phyloP scores from a whole-genome alignment of 148 eudicot genomes.

The Pharnaceum exiguum region DNA sequence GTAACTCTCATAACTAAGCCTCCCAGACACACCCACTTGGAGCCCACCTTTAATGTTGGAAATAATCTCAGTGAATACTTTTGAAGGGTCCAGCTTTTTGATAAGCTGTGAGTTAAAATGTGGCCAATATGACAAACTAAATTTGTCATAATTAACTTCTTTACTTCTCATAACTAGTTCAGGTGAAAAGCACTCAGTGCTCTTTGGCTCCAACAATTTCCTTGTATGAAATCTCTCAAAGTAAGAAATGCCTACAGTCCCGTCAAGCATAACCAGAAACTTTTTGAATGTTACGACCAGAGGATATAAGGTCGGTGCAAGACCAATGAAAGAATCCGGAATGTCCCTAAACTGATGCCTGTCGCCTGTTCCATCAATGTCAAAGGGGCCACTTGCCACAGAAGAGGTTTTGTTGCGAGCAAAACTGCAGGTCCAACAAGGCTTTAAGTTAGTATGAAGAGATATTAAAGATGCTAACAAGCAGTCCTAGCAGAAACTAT shows the following conservation, averaged over 20 bases:
- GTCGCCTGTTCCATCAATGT: conserved; percentile 35
- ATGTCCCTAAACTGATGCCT: conserved; percentile 34
- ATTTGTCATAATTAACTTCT: conserved; percentile 39
- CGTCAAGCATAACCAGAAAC: conserved; percentile 47
- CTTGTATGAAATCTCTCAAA: conserved; percentile 30
- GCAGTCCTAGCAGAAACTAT: too few species aligned
- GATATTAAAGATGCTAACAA: too few species aligned
- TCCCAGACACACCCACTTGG: not conserved
- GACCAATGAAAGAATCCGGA: conserved; percentile 51
- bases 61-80: conserved; percentile 60
- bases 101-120: conserved; percentile 46
- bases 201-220: conserved; percentile 14
- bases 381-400: conserved; percentile 14
- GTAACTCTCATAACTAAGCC: conserved; percentile 17
- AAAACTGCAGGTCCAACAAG: conserved; percentile 26
- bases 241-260: conserved; percentile 32
- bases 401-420: conserved; percentile 17
- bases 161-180: conserved; percentile 28
- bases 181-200: conserved; percentile 17
- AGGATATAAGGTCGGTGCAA: conserved; percentile 38
- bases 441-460: too few species aligned
- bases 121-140: conserved; percentile 48
- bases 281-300: conserved; percentile 52
- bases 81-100: conserved; percentile 52
- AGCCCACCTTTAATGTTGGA: conserved; percentile 40